Evolutionary conservation across 1,284 basidiomycete species (phyloP).

Genomic region (Malassezia pachydermatis): DNA sequence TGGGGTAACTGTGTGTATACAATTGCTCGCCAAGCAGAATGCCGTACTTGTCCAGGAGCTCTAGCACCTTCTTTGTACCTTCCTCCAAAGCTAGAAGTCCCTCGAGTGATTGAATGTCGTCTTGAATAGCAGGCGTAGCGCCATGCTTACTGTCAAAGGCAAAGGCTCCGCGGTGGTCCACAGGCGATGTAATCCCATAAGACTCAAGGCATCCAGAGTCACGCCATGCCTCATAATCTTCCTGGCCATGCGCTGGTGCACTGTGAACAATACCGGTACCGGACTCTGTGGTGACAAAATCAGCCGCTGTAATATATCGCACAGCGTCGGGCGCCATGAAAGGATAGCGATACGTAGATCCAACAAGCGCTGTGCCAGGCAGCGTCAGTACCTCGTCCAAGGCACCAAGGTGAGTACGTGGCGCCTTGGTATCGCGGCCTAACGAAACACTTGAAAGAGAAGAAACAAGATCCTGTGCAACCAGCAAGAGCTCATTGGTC

Average conservation of each 20-base stretch:
- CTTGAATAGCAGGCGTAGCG: conserved; percentile 12
- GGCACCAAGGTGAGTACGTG: conserved; percentile 16
- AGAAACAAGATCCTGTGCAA: conserved; percentile 61
- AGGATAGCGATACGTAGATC: conserved; percentile 60
- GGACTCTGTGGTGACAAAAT: conserved; percentile 71
- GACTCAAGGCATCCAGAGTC: conserved; percentile 22
- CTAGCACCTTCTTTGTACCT: conserved; percentile 62
- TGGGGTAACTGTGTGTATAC: conserved; percentile 81
- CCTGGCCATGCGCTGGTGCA: conserved; percentile 85
- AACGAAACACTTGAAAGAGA: conserved; percentile 16
- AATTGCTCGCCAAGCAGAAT: conserved; percentile 58
- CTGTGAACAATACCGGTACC: conserved; percentile 96
- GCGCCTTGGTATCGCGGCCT: neutral
- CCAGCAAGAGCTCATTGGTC: conserved; percentile 53
- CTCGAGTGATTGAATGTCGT: conserved; percentile 54
- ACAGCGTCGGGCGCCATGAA: conserved; percentile 53
- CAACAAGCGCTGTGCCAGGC: conserved; percentile 52
- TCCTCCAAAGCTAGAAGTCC: conserved; percentile 65
- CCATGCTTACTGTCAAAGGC: conserved; percentile 46
- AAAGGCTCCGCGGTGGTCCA: conserved; percentile 71
- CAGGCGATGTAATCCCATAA: conserved; percentile 48
- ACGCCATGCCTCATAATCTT: conserved; percentile 61
- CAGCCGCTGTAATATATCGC: conserved; percentile 51
- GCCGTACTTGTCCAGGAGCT: conserved; percentile 51
- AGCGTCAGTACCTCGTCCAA: conserved; percentile 22